Conservation (phyloP, 116 monocot species). For the Dioscorea cayenensis region DNA sequence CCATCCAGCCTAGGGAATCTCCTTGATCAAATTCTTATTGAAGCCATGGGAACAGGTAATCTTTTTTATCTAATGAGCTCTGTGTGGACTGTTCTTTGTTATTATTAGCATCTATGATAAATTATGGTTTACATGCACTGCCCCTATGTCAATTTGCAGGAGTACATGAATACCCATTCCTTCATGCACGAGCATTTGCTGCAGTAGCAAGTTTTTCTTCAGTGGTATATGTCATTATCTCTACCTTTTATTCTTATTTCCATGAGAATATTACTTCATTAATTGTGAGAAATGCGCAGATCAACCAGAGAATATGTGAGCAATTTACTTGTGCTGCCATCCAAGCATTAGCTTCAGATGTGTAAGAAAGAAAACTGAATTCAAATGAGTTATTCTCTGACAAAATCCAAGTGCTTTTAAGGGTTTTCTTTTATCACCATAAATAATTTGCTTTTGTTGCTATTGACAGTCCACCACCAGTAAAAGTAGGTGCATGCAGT, state of each 20-base stretch:
- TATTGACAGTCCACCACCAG: constrained; percentile 62
- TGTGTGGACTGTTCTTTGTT: not conserved
- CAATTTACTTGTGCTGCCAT: constrained; percentile 64
- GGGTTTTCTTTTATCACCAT: not conserved
- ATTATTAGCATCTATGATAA: not conserved
- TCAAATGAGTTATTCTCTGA: not conserved
- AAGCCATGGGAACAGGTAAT: constrained; percentile 57
- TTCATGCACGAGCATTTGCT: constrained; percentile 80
- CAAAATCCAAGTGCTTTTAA: constrained; percentile 7
- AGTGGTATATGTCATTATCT: constrained; percentile 39
- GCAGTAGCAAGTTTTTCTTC: constrained; percentile 70
- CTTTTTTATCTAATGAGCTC: not conserved
- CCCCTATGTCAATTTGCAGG: constrained; percentile 30
- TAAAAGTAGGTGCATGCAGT: constrained; percentile 94
- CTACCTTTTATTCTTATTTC: not conserved
- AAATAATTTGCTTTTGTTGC: too few species aligned
- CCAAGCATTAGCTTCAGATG: constrained; percentile 64
- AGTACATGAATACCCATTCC: constrained; percentile 68
- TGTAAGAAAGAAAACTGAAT: constrained; percentile 40
- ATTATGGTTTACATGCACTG: not conserved
- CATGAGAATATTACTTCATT: not conserved
- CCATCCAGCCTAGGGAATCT: constrained; percentile 43
- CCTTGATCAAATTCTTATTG: constrained; percentile 66
- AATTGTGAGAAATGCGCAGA: constrained; percentile 35
- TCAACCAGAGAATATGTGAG: constrained; percentile 42